Conservation (phyloP, 148 eudicot species). For the Amaranthus cruentus region DNA sequence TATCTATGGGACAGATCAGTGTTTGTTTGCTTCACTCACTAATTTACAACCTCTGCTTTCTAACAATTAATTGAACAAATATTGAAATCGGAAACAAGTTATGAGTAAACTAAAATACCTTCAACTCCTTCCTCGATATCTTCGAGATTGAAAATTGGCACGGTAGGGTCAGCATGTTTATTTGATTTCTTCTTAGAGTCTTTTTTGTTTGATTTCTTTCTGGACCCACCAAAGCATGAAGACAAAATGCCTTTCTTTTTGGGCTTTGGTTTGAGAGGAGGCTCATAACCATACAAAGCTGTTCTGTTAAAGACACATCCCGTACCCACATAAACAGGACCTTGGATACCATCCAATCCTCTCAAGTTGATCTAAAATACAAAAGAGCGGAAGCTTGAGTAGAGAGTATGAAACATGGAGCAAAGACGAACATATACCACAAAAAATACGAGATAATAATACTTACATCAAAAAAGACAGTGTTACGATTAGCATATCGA, state of each 20-base stretch:
- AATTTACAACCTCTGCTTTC: neutral
- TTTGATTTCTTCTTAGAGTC: conserved; percentile 41
- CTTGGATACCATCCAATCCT: conserved; percentile 51
- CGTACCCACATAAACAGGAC: conserved; percentile 51
- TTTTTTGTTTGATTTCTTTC: conserved; percentile 43
- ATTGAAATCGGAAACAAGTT: neutral
- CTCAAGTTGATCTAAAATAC: conserved; percentile 38
- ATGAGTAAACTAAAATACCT: conserved; percentile 25
- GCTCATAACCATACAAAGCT: conserved; percentile 48
- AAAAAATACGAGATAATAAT: neutral
- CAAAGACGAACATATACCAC: neutral
- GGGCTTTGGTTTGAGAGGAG: conserved; percentile 39
- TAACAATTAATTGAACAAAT: neutral
- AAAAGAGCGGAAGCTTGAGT: neutral
- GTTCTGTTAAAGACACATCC: conserved; percentile 53
- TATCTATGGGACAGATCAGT: no score
- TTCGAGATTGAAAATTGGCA: conserved; percentile 44
- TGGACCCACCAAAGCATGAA: conserved; percentile 40
- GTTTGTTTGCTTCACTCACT: neutral
- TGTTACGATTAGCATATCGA: conserved; percentile 48
- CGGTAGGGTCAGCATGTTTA: conserved; percentile 41
- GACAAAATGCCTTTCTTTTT: conserved; percentile 34
- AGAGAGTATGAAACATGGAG: neutral
- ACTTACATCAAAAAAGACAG: conserved; percentile 46
- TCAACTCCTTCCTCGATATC: conserved; percentile 51